These are phyloP conservation scores for Prunus mume DNA, from an alignment of 306 rosid species.

Conservation along the genomic window DNA sequence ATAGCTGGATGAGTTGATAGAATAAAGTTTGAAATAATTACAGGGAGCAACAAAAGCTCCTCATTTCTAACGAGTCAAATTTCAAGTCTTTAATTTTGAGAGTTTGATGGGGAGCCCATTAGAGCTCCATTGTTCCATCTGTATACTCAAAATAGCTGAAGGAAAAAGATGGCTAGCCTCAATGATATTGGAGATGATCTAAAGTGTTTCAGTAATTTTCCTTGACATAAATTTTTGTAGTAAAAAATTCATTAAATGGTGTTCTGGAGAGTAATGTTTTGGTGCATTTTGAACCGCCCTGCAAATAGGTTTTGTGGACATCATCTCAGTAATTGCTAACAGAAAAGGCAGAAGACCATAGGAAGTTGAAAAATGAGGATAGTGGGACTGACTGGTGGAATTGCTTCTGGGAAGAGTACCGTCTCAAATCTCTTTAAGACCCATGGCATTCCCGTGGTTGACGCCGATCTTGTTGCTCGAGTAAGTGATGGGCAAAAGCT, in stretches of 20 bases:
- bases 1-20: no score
- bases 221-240: neutral
- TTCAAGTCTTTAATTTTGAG: neutral
- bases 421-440: conserved; percentile 78
- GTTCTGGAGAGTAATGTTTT: no score
- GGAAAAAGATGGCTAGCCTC: neutral
- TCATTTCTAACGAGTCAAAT: neutral
- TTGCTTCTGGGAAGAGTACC: conserved; percentile 81
- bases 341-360: neutral
- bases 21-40: neutral
- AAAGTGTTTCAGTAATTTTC: neutral
- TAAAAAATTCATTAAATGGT: neutral
- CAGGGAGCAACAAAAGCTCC: neutral
- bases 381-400: conserved; percentile 80
- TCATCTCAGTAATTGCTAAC: neutral
- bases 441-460: conserved; percentile 61
- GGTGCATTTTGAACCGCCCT: neutral
- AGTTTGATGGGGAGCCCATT: neutral
- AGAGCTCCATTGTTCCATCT: neutral
- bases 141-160: neutral
- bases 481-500: conserved; percentile 31
- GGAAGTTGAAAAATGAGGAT: conserved; percentile 51
- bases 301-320: neutral
- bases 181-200: neutral
- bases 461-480: conserved; percentile 75